Evolutionary conservation across 257 asterid species (phyloP).

Genomic region (Rauvolfia tetraphylla): DNA sequence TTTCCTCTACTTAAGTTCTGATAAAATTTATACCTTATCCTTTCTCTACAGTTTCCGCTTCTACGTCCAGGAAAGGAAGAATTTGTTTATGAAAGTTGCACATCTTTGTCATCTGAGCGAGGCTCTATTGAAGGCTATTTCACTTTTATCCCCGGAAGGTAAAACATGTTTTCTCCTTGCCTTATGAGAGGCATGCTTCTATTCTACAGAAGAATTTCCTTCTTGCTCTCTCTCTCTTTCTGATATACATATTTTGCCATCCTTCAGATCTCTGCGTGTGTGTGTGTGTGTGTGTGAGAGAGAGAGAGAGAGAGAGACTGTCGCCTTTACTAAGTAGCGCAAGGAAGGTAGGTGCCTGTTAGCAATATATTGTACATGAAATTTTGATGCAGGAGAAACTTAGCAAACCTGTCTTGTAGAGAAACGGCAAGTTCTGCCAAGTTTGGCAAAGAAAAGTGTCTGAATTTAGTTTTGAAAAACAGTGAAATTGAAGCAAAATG

Average conservation of each 20-base stretch:
- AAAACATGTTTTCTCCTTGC: slow-evolving; percentile 5
- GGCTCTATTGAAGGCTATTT: slow-evolving; percentile 87
- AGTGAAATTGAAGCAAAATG: no score
- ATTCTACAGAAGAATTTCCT: background rate
- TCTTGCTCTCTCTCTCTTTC: background rate
- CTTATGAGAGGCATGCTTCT: background rate
- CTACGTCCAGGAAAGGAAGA: slow-evolving; percentile 72
- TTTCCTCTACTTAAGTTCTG: background rate
- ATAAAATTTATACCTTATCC: background rate
- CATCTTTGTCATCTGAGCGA: slow-evolving; percentile 33
- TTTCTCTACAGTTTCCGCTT: slow-evolving; percentile 66
- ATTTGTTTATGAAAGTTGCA: slow-evolving; percentile 76
- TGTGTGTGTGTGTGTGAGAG: background rate
- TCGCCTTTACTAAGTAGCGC: no score
- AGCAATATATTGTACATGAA: background rate
- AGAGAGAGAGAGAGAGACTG: no score
- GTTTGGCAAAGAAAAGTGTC: no score
- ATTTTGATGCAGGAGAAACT: no score
- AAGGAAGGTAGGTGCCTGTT: background rate
- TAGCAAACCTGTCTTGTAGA: no score
- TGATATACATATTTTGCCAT: background rate
- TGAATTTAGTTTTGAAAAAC: no score
- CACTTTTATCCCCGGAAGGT: slow-evolving; percentile 96
- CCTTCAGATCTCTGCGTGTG: background rate
- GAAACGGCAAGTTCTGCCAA: no score